Evolutionary conservation across 495 filamentous ascomycete genomes (phyloP).

Genomic region (Neurospora tetrasperma): DNA sequence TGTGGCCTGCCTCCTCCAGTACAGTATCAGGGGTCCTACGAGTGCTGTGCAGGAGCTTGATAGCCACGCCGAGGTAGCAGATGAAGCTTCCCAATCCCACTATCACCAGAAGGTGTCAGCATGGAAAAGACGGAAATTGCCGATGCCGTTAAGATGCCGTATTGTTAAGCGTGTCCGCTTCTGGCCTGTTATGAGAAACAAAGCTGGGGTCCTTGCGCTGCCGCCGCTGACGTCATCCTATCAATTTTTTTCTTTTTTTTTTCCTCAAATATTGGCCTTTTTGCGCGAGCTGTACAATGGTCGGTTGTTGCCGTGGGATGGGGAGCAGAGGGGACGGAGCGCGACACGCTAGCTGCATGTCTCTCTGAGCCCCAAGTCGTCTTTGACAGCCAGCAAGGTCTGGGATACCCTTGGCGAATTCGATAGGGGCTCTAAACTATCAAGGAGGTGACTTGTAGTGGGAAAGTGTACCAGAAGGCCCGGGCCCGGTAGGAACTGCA

Average conservation of each 20-base stretch:
- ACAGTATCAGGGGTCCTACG: not conserved
- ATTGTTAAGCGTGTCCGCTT: not conserved
- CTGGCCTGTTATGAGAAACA: not conserved
- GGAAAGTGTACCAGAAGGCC: not conserved
- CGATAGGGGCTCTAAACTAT: not conserved
- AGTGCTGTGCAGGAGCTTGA: not conserved
- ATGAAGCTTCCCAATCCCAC: not conserved
- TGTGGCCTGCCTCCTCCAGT: not conserved
- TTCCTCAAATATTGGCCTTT: not conserved
- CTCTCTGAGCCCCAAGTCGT: not conserved
- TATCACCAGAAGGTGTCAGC: not conserved
- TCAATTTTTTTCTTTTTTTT: not conserved
- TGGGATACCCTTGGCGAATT: not conserved
- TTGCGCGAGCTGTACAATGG: not conserved
- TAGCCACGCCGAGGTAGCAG: not conserved
- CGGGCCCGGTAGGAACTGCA: not conserved
- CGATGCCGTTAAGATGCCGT: not conserved
- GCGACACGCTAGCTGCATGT: not conserved
- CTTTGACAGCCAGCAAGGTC: not conserved
- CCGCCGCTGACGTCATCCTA: constrained; percentile 14
- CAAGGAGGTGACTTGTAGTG: not conserved
- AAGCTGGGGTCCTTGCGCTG: constrained; percentile 3
- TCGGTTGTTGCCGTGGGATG: not conserved
- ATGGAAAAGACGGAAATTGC: not conserved
- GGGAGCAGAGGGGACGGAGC: not conserved